Conservation (phyloP, 805 yeast genomes). For the Candida insectorum region DNA sequence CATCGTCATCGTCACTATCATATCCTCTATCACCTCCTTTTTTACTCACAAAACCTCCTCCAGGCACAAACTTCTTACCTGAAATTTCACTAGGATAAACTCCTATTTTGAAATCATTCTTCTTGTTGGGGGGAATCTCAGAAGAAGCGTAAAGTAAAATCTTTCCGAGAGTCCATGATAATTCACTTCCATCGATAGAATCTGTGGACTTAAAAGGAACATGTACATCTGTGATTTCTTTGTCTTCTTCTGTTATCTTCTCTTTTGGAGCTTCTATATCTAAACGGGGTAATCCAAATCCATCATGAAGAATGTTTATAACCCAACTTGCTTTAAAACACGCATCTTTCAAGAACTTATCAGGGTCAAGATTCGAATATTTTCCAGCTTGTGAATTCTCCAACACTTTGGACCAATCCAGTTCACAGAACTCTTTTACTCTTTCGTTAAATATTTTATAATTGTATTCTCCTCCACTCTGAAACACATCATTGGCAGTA, state of each 20-base stretch:
- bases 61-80: conserved; percentile 29
- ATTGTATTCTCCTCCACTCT: conserved; percentile 85
- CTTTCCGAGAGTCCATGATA: conserved; percentile 95
- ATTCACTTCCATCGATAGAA: conserved; percentile 75
- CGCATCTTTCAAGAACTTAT: conserved; percentile 56
- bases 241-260: conserved; percentile 26
- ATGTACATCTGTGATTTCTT: conserved; percentile 28
- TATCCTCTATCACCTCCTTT: conserved; percentile 3
- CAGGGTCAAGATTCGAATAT: conserved; percentile 55
- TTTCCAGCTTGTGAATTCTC: conserved; percentile 50
- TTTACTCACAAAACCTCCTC: conserved; percentile 15
- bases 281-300: conserved; percentile 79
- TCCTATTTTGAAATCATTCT: conserved; percentile 27
- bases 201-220: conserved; percentile 82
- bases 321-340: conserved; percentile 98
- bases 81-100: conserved; percentile 40
- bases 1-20: conserved; percentile 13
- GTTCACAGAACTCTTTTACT: conserved; percentile 70
- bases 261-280: conserved; percentile 45
- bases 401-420: conserved; percentile 61
- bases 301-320: conserved; percentile 82
- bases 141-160: conserved; percentile 80
- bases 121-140: conserved; percentile 37
- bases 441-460: conserved; percentile 63
- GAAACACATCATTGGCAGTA: conserved; percentile 87